Evolutionary conservation across 768 basidiomycete genomes (phyloP), one percentile per base, ranked within the genome.

Genomic region (Ephemerocybe angulata): DNA sequence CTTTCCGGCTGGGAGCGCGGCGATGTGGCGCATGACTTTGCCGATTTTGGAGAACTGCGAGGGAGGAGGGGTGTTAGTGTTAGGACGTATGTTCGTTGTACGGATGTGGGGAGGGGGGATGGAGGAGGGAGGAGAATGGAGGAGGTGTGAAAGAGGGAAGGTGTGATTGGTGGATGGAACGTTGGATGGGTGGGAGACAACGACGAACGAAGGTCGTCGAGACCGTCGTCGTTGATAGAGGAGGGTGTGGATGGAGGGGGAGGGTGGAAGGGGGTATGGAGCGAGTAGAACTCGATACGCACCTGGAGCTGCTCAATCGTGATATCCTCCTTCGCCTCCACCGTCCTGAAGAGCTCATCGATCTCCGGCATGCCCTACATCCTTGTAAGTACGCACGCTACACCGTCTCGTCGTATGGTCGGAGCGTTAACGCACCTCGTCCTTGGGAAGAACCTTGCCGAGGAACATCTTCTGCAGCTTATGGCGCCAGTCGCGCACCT

Each of bases 401-500:
- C 31, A 48, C 17, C 31, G 21, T 25, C 56, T 50, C 49, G 3
- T 30, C 59, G 25, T 11, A 43, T 25, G 25, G 40, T 29, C 22
- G 5, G 22, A 71, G 78, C 51, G 22, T 7, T 3, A 4, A 44
- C 42, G n/a, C 60, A 90, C 88, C 60, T 85, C 84, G 10, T 81
- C 80, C 62, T 83, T 85, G 4, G 90, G 87, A 7, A 76, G 58
- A 5, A 72, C 71, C 70, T 86, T 86, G 60, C 73, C 80, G 60
- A 95, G 66, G 74, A 93, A 88, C 0, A 84, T 88, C 69, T 93
- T 89, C 72, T 98, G 94, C 2, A 97, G 79, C 69, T 84, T 88
- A 69, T 96, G 93, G 60, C 95, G 79, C 93, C 94, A 96, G 55
- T 90, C 88, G 65, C 89, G 86, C 62, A 95, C 92, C 68, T 87